phyloP scores from a whole-genome alignment of 2,329 filamentous ascomycete genomes.

The Aspergillus nomiae region DNA sequence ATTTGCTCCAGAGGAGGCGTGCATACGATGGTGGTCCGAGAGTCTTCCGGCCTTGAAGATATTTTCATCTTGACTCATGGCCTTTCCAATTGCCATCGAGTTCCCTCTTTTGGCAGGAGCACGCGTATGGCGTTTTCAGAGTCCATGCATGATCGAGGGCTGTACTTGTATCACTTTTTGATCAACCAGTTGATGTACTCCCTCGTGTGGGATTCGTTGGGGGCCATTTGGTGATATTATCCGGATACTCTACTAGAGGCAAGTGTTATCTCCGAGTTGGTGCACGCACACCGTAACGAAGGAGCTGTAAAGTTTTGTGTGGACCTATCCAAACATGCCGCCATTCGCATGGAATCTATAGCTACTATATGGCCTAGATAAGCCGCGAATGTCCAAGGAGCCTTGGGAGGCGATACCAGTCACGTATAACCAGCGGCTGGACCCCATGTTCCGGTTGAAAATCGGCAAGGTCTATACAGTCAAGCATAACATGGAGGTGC shows the following conservation, averaged over 20 bases:
- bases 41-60: too few species aligned
- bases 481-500: neutral
- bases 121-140: too few species aligned
- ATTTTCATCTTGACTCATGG: too few species aligned
- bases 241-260: neutral
- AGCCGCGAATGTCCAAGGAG: neutral
- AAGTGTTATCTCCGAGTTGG: too few species aligned
- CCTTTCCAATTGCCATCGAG: too few species aligned
- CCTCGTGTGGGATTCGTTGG: neutral
- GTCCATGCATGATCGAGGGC: too few species aligned
- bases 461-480: neutral
- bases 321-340: too few species aligned
- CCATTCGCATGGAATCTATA: too few species aligned
- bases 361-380: neutral
- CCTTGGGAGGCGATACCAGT: neutral
- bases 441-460: neutral
- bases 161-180: neutral
- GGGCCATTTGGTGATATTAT: neutral
- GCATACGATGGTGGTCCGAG: too few species aligned
- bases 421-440: neutral
- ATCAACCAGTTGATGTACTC: neutral
- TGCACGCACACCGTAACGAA: too few species aligned
- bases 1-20: neutral
- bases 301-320: too few species aligned
- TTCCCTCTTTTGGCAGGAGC: too few species aligned